Evolutionary conservation across 1,284 basidiomycete genomes (phyloP).

Genomic region (Trametes polyzona): DNA sequence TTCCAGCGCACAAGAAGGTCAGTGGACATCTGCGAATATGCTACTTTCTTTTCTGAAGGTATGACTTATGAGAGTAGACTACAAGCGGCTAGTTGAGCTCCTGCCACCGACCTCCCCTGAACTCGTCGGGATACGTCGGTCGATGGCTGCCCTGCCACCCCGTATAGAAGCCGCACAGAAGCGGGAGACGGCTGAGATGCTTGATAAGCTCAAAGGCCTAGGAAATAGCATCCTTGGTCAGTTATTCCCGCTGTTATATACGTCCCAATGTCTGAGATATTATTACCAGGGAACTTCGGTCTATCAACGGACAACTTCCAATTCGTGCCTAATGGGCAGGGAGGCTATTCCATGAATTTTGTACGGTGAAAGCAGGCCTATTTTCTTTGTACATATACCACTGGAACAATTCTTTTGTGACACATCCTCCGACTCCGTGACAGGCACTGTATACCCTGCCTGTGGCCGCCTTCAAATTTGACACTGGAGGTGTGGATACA

Average conservation of each 20-base stretch:
- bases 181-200: slow-evolving; percentile 90
- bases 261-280: background rate
- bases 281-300: slow-evolving; percentile 82
- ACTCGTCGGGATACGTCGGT: slow-evolving; percentile 48
- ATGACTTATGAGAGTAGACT: slow-evolving; percentile 58
- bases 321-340: slow-evolving; percentile 89
- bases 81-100: slow-evolving; percentile 67
- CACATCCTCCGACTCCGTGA: too few species aligned
- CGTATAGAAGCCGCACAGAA: slow-evolving; percentile 79
- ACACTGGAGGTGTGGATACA: too few species aligned
- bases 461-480: too few species aligned
- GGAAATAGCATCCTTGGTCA: slow-evolving; percentile 91
- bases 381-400: background rate
- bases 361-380: slow-evolving; percentile 30
- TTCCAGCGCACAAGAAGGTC: slow-evolving; percentile 84
- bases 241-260: slow-evolving; percentile 18
- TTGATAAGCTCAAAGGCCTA: slow-evolving; percentile 90
- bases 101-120: slow-evolving; percentile 63
- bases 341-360: slow-evolving; percentile 94
- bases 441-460: too few species aligned
- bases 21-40: background rate
- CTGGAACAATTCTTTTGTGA: background rate
- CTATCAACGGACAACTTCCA: slow-evolving; percentile 94
- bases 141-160: slow-evolving; percentile 62
- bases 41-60: background rate